Percentiles rank a stretch among this genome's conserved stretches.
These are phyloP conservation scores for Barnettozyma wickerhamii DNA, from an alignment of 805 yeast species.

Conservation along the genomic window DNA sequence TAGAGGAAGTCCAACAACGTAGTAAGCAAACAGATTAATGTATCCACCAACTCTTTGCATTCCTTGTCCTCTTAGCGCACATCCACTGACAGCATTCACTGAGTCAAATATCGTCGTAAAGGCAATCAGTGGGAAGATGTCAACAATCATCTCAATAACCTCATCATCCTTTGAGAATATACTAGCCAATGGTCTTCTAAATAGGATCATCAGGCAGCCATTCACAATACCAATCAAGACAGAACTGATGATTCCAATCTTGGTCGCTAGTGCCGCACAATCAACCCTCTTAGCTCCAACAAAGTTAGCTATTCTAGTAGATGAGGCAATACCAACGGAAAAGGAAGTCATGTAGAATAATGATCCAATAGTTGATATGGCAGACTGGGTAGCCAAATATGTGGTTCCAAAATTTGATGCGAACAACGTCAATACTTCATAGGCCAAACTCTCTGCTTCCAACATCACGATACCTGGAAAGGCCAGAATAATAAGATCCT, in stretches of 20 bases:
- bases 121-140: slow-evolving; percentile 60
- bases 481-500: slow-evolving; percentile 49
- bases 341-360: slow-evolving; percentile 68
- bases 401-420: slow-evolving; percentile 67
- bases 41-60: slow-evolving; percentile 74
- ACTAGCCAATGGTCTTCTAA: slow-evolving; percentile 46
- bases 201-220: slow-evolving; percentile 43
- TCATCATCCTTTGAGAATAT: slow-evolving; percentile 59
- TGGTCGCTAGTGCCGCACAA: slow-evolving; percentile 42
- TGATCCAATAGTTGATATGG: slow-evolving; percentile 61
- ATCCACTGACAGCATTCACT: slow-evolving; percentile 69
- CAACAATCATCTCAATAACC: slow-evolving; percentile 49
- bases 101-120: slow-evolving; percentile 68
- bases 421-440: slow-evolving; percentile 65
- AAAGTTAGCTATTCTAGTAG: slow-evolving; percentile 69
- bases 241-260: slow-evolving; percentile 41
- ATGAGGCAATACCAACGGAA: slow-evolving; percentile 63
- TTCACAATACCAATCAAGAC: slow-evolving; percentile 44
- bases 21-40: slow-evolving; percentile 64
- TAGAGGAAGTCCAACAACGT: slow-evolving; percentile 67
- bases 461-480: slow-evolving; percentile 71
- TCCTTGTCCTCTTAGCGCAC: slow-evolving; percentile 83
- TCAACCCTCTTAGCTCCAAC: slow-evolving; percentile 53
- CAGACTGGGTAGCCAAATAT: slow-evolving; percentile 69
- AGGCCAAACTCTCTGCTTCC: slow-evolving; percentile 72